A percentile compares a stretch with the other conserved stretches of the same genome.
phyloP scores from a whole-genome alignment of 345 rosid species.

The Diplotaxis tenuifolia region DNA sequence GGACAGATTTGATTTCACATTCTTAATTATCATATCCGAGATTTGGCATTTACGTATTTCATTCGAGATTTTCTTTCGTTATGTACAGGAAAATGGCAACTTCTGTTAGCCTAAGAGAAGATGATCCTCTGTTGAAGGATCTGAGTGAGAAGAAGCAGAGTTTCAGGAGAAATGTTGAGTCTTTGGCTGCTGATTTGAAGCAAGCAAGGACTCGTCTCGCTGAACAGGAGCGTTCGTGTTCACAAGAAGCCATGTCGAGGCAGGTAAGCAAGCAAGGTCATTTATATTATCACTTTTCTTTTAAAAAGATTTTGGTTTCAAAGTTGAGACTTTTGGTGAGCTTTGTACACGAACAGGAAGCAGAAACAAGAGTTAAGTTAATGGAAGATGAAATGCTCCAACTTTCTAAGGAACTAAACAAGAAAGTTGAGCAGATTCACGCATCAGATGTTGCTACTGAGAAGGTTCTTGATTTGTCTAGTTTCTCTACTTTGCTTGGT shows the following conservation, averaged over 20 bases:
- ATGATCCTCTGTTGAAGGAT: slow-evolving; percentile 84
- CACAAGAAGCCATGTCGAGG: slow-evolving; percentile 65
- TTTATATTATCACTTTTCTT: slow-evolving; percentile 3
- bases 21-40: slow-evolving; percentile 3
- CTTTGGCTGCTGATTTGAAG: slow-evolving; percentile 81
- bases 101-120: slow-evolving; percentile 39
- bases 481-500: neutral
- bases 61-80: too few relatives aligned
- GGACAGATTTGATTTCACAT: slow-evolving; percentile 15
- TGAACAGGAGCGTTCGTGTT: slow-evolving; percentile 62
- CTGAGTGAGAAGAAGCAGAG: slow-evolving; percentile 87
- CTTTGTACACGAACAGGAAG: slow-evolving; percentile 51
- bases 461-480: slow-evolving; percentile 47
- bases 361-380: slow-evolving; percentile 63
- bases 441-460: slow-evolving; percentile 65
- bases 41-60: neutral
- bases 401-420: slow-evolving; percentile 56
- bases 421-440: slow-evolving; percentile 57
- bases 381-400: slow-evolving; percentile 59
- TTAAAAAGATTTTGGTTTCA: slow-evolving; percentile 5
- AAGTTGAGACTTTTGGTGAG: slow-evolving; percentile 36
- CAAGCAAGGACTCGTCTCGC: slow-evolving; percentile 72
- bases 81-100: slow-evolving; percentile 40
- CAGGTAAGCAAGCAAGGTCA: slow-evolving; percentile 47
- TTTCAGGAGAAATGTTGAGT: slow-evolving; percentile 78